Base-by-base conservation (phyloP, 495 filamentous ascomycete species). In the Bombardia bombarda region DNA sequence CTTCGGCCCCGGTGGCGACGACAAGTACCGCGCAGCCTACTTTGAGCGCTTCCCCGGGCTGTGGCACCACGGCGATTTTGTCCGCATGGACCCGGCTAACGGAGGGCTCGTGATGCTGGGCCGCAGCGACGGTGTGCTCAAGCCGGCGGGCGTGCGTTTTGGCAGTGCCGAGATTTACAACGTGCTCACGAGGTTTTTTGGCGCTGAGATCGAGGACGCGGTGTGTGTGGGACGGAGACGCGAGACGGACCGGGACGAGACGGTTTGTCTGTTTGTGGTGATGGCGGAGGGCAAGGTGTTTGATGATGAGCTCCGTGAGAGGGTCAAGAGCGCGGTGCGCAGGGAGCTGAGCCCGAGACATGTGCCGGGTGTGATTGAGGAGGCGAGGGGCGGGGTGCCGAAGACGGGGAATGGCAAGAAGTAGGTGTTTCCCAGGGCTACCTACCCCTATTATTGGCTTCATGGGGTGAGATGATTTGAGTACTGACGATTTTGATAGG, bases 51-150 rank as follows among this genome's bases (percentile, higher is more conserved):
- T 95, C 53, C 62, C 58, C 7, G 56, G 58, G 2, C 66, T 94
- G 19, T 97, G 90, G 92, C 88, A 95, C 60, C 92, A 98, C 57
- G 92, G 92, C 3, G 92, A 98, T 58, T 96, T 95, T 54, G 76
- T 95, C 12, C 77, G 83, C 19, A 70, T 95, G 50, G 80, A 86
- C 52, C 75, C 78, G 0, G 48, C 70, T 14, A 90, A 86, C 0
- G 82, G 86, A 9, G 89, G 88, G 0, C 59, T 95, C 41, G 62
- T 82, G 32, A 92, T 96, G 88, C 70, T 95, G 0, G 86, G 86
- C 4, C 76, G 86, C 14, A 79, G 77, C 24, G 86, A 90, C 55
- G 86, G 85, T 13, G 79, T 89, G 3, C 65, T 90, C 14, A 90
- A 90, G 50, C 86, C 86, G 0, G 74, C 79, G 1, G 86, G 86